Evolutionary conservation across 768 basidiomycete genomes (phyloP).

Genomic region (Mycena olivaceomarginata): DNA sequence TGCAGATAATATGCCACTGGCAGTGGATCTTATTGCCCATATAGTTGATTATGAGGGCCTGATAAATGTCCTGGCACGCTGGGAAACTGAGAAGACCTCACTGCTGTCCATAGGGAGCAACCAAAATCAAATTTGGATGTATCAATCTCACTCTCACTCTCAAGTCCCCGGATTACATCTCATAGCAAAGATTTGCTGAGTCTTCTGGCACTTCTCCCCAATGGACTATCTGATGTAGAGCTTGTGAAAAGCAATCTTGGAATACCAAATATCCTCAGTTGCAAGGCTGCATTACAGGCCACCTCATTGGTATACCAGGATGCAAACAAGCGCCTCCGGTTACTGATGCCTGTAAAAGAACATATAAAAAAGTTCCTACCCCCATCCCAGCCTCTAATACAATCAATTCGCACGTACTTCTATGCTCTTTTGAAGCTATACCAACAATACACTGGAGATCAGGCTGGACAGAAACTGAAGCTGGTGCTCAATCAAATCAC

Average conservation of each 20-base stretch:
- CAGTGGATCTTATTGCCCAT: background rate
- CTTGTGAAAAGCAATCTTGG: background rate
- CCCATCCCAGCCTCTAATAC: too few relatives aligned
- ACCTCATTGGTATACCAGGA: background rate
- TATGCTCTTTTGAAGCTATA: background rate
- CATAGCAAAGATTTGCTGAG: background rate
- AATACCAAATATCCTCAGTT: background rate
- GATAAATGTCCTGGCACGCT: background rate
- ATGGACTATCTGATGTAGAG: background rate
- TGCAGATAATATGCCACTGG: conserved; percentile 7
- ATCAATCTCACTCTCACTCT: background rate
- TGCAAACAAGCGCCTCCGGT: background rate
- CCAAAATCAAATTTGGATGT: too few relatives aligned
- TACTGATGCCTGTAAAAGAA: background rate
- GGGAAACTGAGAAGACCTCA: background rate
- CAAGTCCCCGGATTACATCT: background rate
- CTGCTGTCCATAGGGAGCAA: too few relatives aligned
- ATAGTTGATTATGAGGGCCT: background rate
- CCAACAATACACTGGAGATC: background rate
- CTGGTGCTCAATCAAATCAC: background rate
- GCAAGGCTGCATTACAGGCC: background rate
- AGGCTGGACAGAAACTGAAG: background rate
- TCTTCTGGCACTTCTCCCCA: background rate
- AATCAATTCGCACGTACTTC: background rate
- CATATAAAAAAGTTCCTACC: background rate